These are phyloP conservation scores for Aspergillus steynii DNA, from an alignment of 495 filamentous ascomycete species.

Conservation along the genomic window DNA sequence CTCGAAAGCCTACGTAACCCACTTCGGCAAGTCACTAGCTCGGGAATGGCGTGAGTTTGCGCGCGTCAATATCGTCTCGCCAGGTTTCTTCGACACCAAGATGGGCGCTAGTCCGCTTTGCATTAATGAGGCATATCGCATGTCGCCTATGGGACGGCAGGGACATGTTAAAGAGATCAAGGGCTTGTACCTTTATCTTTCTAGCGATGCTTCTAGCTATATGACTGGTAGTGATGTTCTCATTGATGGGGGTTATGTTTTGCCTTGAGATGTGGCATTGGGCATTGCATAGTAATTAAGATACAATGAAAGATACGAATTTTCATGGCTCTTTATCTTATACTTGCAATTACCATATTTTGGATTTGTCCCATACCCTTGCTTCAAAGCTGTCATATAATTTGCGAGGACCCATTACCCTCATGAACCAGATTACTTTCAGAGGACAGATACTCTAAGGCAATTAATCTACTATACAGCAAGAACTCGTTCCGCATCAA, in stretches of 20 bases:
- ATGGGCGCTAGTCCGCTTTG: conserved; percentile 57
- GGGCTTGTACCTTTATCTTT: conserved; percentile 59
- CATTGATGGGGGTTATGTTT: conserved; percentile 60
- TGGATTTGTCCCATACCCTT: too few species aligned
- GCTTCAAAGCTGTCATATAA: too few species aligned
- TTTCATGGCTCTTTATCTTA: too few species aligned
- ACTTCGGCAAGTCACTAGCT: conserved; percentile 64
- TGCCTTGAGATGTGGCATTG: conserved; percentile 19
- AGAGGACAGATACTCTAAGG: too few species aligned
- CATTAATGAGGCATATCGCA: conserved; percentile 58
- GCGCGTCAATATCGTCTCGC: conserved; percentile 67
- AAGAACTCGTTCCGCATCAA: too few species aligned
- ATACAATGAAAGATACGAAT: too few species aligned
- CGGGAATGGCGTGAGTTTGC: conserved; percentile 68
- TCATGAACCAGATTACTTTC: too few species aligned
- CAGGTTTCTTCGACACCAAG: conserved; percentile 66
- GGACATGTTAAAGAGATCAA: conserved; percentile 65
- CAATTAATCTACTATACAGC: too few species aligned
- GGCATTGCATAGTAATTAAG: too few species aligned
- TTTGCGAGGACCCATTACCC: too few species aligned
- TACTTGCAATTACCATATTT: too few species aligned
- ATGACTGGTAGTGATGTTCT: conserved; percentile 67
- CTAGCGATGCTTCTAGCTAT: conserved; percentile 65
- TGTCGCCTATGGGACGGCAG: conserved; percentile 57
- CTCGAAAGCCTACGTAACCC: conserved; percentile 68